Base-by-base conservation (phyloP, 2,329 filamentous ascomycete genomes). In the Plectosphaerella cucumerina region DNA sequence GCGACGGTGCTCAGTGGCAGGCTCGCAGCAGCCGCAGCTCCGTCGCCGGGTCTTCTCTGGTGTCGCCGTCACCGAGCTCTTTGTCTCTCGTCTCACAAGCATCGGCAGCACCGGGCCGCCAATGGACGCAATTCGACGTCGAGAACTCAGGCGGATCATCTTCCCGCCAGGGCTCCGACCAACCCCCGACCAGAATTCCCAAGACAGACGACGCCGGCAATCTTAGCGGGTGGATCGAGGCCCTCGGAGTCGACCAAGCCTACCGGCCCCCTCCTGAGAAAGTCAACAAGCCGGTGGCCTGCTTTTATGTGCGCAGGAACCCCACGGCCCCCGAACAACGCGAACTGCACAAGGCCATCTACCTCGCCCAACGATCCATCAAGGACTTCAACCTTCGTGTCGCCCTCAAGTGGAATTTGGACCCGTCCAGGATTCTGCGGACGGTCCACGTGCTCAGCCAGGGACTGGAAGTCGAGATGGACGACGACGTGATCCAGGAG, bases 401-500 rank as follows among this genome's bases (percentile, higher is more conserved):
- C 18, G 85, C 89, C 3, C 71, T 78, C 50, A 97, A 97, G 69
- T 94, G 89, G 75, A 81, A 85, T 17, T 75, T 97, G 45, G 89
- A 97, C 55, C 76, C 87, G 1, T 78, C 79, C 3, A 83, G 81
- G 54, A 82, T 97, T 8, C 72, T 84, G 1, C 85, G 87, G 34
- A 85, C 86, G 1, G 75, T 96, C 5, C 89, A 84, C 51, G 75
- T 91, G 49, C 86, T 89, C 41, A 77, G 84, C 14, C 84, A 85
- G 56, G 90, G 90, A 0, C 71, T 97, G 2, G 84, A 91, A 61
- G 84, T 97, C 50, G 83, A 95, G 62, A 80, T 97, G 60, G 94
- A 97, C 62, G 91, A 97, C 62, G 91, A 97, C 56, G 86, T 95
- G 45, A 82, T 97, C 31, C 81, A 81, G 43, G 87, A 93, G 66